phyloP scores from a whole-genome alignment of 495 filamentous ascomycete genomes.

The Cetradonia linearis region DNA sequence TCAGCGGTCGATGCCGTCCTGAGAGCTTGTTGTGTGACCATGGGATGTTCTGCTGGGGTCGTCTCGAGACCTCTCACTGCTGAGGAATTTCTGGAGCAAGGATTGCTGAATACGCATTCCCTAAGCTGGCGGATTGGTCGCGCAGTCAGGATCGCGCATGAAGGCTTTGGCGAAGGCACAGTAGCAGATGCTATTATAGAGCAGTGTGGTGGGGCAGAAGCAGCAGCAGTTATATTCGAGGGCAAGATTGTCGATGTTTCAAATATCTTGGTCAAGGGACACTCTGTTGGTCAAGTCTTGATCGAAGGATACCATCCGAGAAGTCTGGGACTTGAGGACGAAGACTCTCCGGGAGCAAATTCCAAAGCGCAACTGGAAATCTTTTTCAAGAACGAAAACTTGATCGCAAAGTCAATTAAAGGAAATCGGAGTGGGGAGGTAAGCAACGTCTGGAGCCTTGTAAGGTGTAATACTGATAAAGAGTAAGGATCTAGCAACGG shows the following conservation, averaged over 20 bases:
- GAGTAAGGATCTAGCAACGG: slow-evolving; percentile 47
- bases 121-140: slow-evolving; percentile 40
- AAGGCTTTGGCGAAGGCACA: slow-evolving; percentile 29
- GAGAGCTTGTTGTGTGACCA: slow-evolving; percentile 30
- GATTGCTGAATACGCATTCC: slow-evolving; percentile 34
- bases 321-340: not conserved
- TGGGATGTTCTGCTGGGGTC: slow-evolving; percentile 30
- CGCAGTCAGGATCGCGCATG: slow-evolving; percentile 34
- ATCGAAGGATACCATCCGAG: not conserved
- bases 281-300: slow-evolving; percentile 30
- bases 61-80: slow-evolving; percentile 29
- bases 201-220: slow-evolving; percentile 43
- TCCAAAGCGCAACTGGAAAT: not conserved
- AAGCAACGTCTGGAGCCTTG: not conserved
- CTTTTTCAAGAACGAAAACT: not conserved
- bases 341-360: not conserved
- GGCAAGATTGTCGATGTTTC: slow-evolving; percentile 53
- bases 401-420: not conserved
- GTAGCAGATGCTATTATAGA: slow-evolving; percentile 48
- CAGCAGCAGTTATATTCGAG: slow-evolving; percentile 45
- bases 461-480: slow-evolving; percentile 50
- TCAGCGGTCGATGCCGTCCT: slow-evolving; percentile 29
- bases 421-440: not conserved
- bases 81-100: slow-evolving; percentile 26
- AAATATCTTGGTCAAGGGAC: slow-evolving; percentile 44